Evolutionary conservation across 805 yeast genomes (phyloP), one percentile per base, ranked within the genome.

Genomic region (Schizosaccharomyces japonicus): DNA sequence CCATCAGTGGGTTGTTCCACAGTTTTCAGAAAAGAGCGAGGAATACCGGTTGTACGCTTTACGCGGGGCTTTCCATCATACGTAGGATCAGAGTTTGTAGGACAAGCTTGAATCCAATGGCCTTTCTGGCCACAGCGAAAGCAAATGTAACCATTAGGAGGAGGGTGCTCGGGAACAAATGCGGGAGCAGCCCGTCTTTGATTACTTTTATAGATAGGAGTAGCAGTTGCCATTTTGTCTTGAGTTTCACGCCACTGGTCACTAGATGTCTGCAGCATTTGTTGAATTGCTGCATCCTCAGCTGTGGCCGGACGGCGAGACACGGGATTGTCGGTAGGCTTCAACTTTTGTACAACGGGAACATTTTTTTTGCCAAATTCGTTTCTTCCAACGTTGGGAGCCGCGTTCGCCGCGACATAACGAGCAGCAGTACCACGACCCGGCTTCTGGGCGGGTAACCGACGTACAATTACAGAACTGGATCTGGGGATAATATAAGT

Each of bases 31-130:
- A 83, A 83, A 30, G 92, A 78, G 61, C 78, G 80, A 1, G 99
- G 99, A 57, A 90, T 90, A 76, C 99, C 99, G 0, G 96, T 90
- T 0, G 95, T 85, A 55, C 93, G 72, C 55, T 81, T 79, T 45
- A 90, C 79, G 51, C 92, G 70, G 17, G 47, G 47, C 57, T 81
- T 82, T 17, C 94, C 94, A 58, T 87, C 96, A 70, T 84, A 84
- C 55, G 75, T 80, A 1, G 95, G 95, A 62, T 87, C 96, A 40
- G 73, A 75, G 57, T 81, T 79, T 2, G 93, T 82, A 0, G 99
- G 98, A 66, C 99, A 90, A 56, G 84, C 82, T 58, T 80, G 80
- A 50, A 90, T 87, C 84, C 93, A 87, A 61, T 90, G 99, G 49
- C 83, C 90, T 61, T 83, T 81, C 27, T 80, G 82, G 46, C 96